These are phyloP conservation scores for Bolboschoenus planiculmis DNA, from an alignment of 176 grass and related monocot genomes.

Conservation along the genomic window DNA sequence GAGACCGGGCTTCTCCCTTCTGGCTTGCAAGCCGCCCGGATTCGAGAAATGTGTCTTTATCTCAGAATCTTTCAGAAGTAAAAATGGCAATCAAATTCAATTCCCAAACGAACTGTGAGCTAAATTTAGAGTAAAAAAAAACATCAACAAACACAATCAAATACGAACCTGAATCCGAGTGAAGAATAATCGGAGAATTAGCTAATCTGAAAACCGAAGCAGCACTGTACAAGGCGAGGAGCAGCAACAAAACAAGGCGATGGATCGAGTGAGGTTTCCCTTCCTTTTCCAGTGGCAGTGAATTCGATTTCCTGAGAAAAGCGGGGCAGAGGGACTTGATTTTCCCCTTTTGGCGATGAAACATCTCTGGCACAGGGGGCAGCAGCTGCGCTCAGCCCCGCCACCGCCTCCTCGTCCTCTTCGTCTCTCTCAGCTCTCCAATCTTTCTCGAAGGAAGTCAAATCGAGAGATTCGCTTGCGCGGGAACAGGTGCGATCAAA, in stretches of 20 bases:
- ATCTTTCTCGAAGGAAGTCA: background rate
- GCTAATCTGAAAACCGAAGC: slow-evolving; percentile 51
- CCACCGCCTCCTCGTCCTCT: background rate
- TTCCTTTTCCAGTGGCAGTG: slow-evolving; percentile 5
- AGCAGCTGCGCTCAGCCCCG: slow-evolving; percentile 4
- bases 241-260: slow-evolving; percentile 47
- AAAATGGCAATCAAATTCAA: slow-evolving; percentile 20
- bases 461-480: background rate
- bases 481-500: background rate
- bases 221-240: slow-evolving; percentile 56
- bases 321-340: slow-evolving; percentile 23
- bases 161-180: slow-evolving; percentile 46
- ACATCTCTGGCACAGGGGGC: slow-evolving; percentile 19
- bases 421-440: background rate
- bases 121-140: background rate
- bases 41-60: slow-evolving; percentile 79
- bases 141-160: background rate
- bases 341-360: slow-evolving; percentile 23
- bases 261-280: background rate
- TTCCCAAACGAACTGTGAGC: background rate
- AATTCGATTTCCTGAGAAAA: slow-evolving; percentile 23
- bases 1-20: slow-evolving; percentile 52
- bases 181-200: slow-evolving; percentile 46
- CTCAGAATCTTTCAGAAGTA: slow-evolving; percentile 36
- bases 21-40: slow-evolving; percentile 44